Percentiles rank a stretch among this genome's conserved stretches.
Evolutionary conservation across 1,284 basidiomycete species (phyloP).

Genomic region (Fomes fomentarius): DNA sequence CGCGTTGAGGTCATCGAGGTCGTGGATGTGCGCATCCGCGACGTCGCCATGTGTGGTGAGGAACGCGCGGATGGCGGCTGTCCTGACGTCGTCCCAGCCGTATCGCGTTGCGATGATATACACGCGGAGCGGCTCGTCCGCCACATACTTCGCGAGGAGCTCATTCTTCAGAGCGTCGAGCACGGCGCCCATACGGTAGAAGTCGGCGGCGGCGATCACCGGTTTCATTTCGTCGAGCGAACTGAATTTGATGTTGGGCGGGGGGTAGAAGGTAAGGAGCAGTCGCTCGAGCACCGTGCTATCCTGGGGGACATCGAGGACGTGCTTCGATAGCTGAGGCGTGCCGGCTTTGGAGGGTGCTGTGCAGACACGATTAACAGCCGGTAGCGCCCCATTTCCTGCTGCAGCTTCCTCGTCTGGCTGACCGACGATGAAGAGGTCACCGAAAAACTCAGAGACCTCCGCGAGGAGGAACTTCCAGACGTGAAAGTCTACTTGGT

Average conservation of each 20-base stretch:
- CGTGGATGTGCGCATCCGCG: conserved; percentile 9
- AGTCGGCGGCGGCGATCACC: conserved; percentile 2
- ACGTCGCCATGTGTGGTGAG: neutral
- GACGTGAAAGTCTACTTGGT: conserved; percentile 11
- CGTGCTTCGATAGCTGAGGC: too few relatives aligned
- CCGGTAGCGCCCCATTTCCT: neutral
- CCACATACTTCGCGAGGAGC: neutral
- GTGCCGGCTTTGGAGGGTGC: too few relatives aligned
- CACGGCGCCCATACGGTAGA: conserved; percentile 6
- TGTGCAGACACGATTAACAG: too few relatives aligned
- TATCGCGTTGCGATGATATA: neutral
- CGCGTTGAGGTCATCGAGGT: conserved; percentile 17
- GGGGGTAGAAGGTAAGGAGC: conserved; percentile 2
- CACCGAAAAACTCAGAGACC: conserved; percentile 18
- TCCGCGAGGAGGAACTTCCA: conserved; percentile 12
- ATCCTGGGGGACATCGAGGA: neutral
- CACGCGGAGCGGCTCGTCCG: conserved; percentile 1
- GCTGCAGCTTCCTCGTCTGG: neutral
- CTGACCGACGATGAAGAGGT: conserved; percentile 12
- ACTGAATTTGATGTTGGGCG: neutral
- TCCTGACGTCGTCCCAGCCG: neutral
- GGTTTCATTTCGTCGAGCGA: neutral
- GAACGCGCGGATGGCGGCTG: neutral
- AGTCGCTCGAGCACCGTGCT: neutral
- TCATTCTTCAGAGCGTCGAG: neutral